These are phyloP conservation scores for Ogataea corticis DNA, from an alignment of 805 yeast genomes.

Conservation along the genomic window DNA sequence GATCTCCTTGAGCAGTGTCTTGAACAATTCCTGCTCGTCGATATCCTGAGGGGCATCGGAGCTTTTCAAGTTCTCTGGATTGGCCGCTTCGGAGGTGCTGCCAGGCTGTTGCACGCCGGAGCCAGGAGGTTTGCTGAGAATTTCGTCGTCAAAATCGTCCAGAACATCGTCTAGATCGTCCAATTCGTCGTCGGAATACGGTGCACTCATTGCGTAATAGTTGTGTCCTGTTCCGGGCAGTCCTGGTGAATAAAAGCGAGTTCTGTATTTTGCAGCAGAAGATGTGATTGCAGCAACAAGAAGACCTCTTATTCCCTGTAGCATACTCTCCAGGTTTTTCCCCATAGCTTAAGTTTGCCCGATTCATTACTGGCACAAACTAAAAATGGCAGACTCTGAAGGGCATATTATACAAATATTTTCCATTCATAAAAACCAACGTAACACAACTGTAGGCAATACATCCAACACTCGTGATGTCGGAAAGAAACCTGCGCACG, in stretches of 20 bases:
- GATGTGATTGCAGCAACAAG: no score
- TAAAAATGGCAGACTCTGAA: constrained; percentile 9
- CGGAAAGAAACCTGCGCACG: constrained; percentile 50
- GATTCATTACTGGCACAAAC: constrained; percentile 7
- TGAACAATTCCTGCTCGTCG: constrained; percentile 27
- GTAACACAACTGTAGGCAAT: not conserved
- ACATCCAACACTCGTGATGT: constrained; percentile 13
- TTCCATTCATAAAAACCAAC: not conserved
- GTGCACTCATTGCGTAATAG: constrained; percentile 2
- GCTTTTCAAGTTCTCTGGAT: not conserved
- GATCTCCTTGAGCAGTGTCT: constrained; percentile 26
- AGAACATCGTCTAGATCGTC: constrained; percentile 81
- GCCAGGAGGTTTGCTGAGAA: constrained; percentile 63
- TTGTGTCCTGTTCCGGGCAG: no score
- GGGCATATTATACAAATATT: not conserved
- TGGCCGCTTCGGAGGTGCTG: not conserved
- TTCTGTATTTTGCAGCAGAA: no score
- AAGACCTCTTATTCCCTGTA: no score
- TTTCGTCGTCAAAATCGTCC: constrained; percentile 80
- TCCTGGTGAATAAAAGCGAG: no score
- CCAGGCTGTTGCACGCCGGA: constrained; percentile 27
- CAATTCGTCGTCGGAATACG: constrained; percentile 51
- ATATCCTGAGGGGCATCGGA: constrained; percentile 13
- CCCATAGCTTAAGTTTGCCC: constrained; percentile 15
- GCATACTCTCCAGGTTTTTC: not conserved